A percentile compares a stretch with the other conserved stretches of the same genome.
Conservation (phyloP, 1,284 basidiomycete species). For the Moesziomyces parantarcticus region DNA sequence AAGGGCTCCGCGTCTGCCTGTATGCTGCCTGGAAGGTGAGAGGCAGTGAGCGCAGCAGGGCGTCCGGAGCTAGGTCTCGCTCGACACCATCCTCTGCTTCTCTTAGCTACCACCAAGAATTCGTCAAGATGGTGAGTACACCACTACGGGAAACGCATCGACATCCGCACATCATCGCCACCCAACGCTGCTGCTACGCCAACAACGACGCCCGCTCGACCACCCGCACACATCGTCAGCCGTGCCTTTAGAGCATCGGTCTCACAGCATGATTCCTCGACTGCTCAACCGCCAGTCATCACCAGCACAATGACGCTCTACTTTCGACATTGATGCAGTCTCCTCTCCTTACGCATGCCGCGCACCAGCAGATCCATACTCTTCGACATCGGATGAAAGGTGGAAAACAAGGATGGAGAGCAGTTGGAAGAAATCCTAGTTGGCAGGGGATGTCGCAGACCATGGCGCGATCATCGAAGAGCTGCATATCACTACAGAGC, state of each 20-base stretch:
- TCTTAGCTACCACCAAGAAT: conserved; percentile 52
- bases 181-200: conserved; percentile 12
- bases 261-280: no score
- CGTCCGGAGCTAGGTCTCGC: conserved; percentile 22
- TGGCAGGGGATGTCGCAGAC: not conserved
- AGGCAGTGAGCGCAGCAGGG: conserved; percentile 6
- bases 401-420: not conserved
- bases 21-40: no score
- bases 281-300: no score
- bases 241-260: no score
- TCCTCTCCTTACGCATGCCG: no score
- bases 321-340: no score
- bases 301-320: no score
- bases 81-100: conserved; percentile 37
- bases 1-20: not conserved
- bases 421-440: conserved; percentile 1
- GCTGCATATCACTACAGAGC: no score
- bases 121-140: conserved; percentile 54
- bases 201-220: conserved; percentile 1
- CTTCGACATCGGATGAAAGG: no score
- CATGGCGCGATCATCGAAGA: no score
- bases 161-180: conserved; percentile 29
- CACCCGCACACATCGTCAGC: not conserved
- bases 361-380: no score
- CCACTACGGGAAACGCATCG: conserved; percentile 11